Percentiles rank a stretch among this genome's conserved stretches.
phyloP scores from a whole-genome alignment of 805 yeast genomes.

The Candida berthetii region DNA sequence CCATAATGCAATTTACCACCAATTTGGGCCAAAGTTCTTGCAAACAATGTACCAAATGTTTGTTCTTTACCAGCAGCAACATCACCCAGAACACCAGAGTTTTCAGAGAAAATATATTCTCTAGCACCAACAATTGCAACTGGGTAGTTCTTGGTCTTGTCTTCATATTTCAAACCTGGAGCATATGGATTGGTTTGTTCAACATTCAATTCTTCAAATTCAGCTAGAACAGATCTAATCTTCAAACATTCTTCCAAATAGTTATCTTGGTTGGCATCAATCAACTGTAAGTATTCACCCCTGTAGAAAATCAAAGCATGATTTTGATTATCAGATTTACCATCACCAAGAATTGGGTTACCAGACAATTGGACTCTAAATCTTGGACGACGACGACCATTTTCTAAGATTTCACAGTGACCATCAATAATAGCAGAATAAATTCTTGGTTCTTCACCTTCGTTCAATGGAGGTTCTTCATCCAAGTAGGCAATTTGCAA shows the following conservation, averaged over 20 bases:
- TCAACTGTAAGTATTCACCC: constrained; percentile 80
- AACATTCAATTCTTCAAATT: constrained; percentile 71
- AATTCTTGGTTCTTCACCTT: constrained; percentile 65
- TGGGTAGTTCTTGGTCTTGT: constrained; percentile 47
- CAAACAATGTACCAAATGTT: constrained; percentile 80
- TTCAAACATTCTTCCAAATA: constrained; percentile 81
- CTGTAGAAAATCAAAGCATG: constrained; percentile 74
- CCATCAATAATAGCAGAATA: constrained; percentile 80
- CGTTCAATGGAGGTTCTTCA: constrained; percentile 77
- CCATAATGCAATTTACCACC: constrained; percentile 88
- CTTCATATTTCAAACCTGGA: constrained; percentile 53
- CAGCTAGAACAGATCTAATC: constrained; percentile 75
- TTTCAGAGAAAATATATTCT: constrained; percentile 83
- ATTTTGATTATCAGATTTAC: constrained; percentile 84
- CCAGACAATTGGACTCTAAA: constrained; percentile 77
- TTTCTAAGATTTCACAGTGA: constrained; percentile 64
- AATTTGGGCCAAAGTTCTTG: constrained; percentile 77
- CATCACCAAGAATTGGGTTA: constrained; percentile 83
- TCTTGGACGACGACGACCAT: constrained; percentile 71
- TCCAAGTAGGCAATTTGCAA: constrained; percentile 89
- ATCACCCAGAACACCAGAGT: constrained; percentile 81
- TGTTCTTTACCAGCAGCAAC: constrained; percentile 91
- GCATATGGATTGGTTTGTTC: constrained; percentile 82
- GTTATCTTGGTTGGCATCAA: constrained; percentile 86
- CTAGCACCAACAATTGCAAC: constrained; percentile 86